Conservation (phyloP, 352 stramenopile species). For the Phytophthora boehmeriae region DNA sequence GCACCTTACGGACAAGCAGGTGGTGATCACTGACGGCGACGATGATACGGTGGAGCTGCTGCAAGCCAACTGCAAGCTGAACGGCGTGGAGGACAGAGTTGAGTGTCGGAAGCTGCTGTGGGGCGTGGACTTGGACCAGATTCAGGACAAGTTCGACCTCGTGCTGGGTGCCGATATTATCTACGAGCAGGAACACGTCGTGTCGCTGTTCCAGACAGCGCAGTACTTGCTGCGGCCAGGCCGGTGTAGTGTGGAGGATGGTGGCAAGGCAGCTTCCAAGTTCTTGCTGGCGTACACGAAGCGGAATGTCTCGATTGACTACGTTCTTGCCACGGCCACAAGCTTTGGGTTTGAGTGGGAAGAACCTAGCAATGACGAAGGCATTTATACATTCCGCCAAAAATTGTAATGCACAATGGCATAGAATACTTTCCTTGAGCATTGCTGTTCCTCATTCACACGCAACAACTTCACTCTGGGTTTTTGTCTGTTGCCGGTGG, state of each 20-base stretch:
- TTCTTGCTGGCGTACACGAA: constrained; percentile 72
- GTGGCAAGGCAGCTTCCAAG: constrained; percentile 33
- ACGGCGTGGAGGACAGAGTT: constrained; percentile 41
- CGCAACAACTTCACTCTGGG: neutral
- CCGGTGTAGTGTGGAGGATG: constrained; percentile 16
- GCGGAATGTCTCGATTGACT: constrained; percentile 72
- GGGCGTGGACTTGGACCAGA: constrained; percentile 47
- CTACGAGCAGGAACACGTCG: constrained; percentile 65
- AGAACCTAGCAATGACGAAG: constrained; percentile 52
- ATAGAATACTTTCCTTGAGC: neutral
- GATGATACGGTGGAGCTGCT: constrained; percentile 57
- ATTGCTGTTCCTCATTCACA: neutral
- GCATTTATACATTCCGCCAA: constrained; percentile 56
- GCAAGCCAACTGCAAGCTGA: constrained; percentile 59
- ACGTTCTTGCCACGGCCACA: constrained; percentile 56
- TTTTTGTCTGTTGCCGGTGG: neutral
- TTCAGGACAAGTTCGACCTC: constrained; percentile 56
- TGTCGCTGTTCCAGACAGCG: constrained; percentile 57
- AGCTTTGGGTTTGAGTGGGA: constrained; percentile 72
- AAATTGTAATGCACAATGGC: constrained; percentile 38
- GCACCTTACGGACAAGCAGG: constrained; percentile 55
- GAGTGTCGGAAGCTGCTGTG: constrained; percentile 57
- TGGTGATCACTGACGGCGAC: constrained; percentile 67
- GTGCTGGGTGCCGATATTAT: constrained; percentile 68
- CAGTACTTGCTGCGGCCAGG: constrained; percentile 46